Evolutionary conservation across 371 early-diverging fungal species (phyloP), one percentile per base, ranked within the genome.

Genomic region (Chytridiales sp.): DNA sequence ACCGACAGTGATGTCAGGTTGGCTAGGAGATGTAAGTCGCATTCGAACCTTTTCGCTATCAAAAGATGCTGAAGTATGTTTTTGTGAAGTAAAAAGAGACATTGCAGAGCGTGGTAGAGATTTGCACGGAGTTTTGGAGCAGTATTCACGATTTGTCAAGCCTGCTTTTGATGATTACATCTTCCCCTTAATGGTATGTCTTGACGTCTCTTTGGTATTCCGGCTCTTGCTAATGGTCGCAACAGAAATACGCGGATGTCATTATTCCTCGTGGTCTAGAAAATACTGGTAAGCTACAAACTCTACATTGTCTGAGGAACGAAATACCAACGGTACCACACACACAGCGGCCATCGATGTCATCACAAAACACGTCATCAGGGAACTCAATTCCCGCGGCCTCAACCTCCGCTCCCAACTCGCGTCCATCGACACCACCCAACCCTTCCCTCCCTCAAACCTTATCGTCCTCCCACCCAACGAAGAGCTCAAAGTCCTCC

Each of bases 1-100:
- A 93, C 95, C 0, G 97, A 95, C 70, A 81, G 86, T 32, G 97
- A 96, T 66, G 85, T 95, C 56, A 84, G 95, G 36, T 77, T 95
- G 51, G 93, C 91, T 13, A 77, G 93, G 61, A 78, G 93, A 71
- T 74, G 88, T 86, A 85, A 67, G 84, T 19, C 2, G 36, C 41
- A 44, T 32, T 51, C 49, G 51, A 11, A 27, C 26, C 30, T 62
- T 2, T 9, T 1, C 8, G 42, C 22, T 41, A 30, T 26, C 5
- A 22, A 26, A 30, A 11, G 8, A 26, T 38, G 9, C 38, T 38
- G n/a, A 38, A 38, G 11, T 9, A 38, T 38, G 38, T 11, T 9
- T 38, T 38, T 9, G 19, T 13, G 5, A 61, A 88, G 85, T 94
- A 62, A 88, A 86, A 72, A 86, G 95, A 44, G 95, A 96, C 69